phyloP scores from a whole-genome alignment of 345 rosid species.

The Arabidopsis thaliana region TAIR10.1 NC_003070.9:4569001-4569500 shows the following conservation, averaged over 20 bases:
- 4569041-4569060: slow-evolving; percentile 71
- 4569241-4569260: slow-evolving; percentile 13
- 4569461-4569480: slow-evolving; percentile 33
- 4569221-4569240: slow-evolving; percentile 66
- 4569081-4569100: slow-evolving; percentile 79
- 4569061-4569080: slow-evolving; percentile 73
- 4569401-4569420: slow-evolving; percentile 50
- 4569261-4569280: slow-evolving; percentile 2
- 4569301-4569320: slow-evolving; percentile 77
- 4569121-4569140: slow-evolving; percentile 63
- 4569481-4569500: slow-evolving; percentile 20
- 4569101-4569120: slow-evolving; percentile 71
- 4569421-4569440: slow-evolving; percentile 26
- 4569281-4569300: slow-evolving; percentile 27
- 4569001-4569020: background rate
- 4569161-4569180: slow-evolving; percentile 90
- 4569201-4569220: slow-evolving; percentile 77
- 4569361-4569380: slow-evolving; percentile 61
- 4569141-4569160: slow-evolving; percentile 88
- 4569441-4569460: slow-evolving; percentile 23
- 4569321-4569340: slow-evolving; percentile 94
- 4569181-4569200: slow-evolving; percentile 94
- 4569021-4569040: slow-evolving; percentile 52
- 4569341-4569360: slow-evolving; percentile 69
- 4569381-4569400: slow-evolving; percentile 62